These are phyloP conservation scores for Alternaria incomplexa DNA, from an alignment of 2,329 filamentous ascomycete genomes.

Conservation along the genomic window DNA sequence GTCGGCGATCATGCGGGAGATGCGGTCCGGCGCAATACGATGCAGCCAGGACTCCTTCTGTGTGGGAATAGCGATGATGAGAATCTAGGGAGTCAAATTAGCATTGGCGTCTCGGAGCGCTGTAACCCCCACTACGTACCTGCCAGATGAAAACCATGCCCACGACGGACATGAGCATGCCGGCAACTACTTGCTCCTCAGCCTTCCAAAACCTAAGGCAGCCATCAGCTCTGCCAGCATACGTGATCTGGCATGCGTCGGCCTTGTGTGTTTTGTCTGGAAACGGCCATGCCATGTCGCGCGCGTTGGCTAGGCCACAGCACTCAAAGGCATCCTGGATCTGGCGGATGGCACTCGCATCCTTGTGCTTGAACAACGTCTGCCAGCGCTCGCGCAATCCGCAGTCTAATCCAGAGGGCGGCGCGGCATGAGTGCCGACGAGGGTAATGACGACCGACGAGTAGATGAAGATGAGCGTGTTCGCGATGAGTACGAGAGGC, in stretches of 20 bases:
- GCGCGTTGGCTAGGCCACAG: conserved; percentile 66
- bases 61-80: conserved; percentile 40
- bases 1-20: conserved; percentile 41
- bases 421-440: conserved; percentile 51
- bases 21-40: conserved; percentile 35
- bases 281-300: conserved; percentile 70
- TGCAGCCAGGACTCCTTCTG: conserved; percentile 42
- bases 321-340: conserved; percentile 72
- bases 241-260: conserved; percentile 56
- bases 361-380: conserved; percentile 58
- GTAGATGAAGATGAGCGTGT: conserved; percentile 50
- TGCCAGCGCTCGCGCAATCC: conserved; percentile 64
- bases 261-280: conserved; percentile 41
- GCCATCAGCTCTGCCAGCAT: conserved; percentile 50
- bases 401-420: conserved; percentile 56
- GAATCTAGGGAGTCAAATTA: conserved; percentile 25
- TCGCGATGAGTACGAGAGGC: conserved; percentile 48
- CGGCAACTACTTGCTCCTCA: conserved; percentile 60
- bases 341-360: conserved; percentile 58
- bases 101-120: not conserved
- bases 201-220: conserved; percentile 65
- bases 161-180: conserved; percentile 61
- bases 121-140: conserved; percentile 18
- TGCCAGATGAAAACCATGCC: conserved; percentile 44
- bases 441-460: conserved; percentile 54